Evolutionary conservation across 331 rosid species (phyloP), one percentile per base, ranked within the genome.

Genomic region (Acacia concinna): DNA sequence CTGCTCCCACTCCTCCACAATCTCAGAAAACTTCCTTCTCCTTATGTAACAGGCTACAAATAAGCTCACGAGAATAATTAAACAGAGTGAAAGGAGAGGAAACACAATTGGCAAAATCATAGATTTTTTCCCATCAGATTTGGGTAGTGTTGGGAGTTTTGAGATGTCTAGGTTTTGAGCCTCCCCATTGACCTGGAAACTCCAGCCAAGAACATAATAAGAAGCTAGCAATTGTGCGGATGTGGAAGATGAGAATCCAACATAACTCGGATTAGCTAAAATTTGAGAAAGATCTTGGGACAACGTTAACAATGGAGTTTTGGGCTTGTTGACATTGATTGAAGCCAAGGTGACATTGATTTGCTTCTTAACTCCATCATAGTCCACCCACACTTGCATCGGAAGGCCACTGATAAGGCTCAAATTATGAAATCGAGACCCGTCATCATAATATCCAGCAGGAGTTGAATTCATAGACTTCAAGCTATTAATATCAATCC

Each of bases 161-260:
- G 56, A 80, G 20, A 59, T 38, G 11, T 15, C 79, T 44, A 86
- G 85, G 15, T 35, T 43, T 70, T 83, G 77, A 35, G 85, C 74
- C 18, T 64, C 28, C 8, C 87, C 87, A 81, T 81, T 86, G n/a
- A 68, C n/a, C 54, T 77, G 65, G 62, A 83, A 86, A 60, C 89
- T 83, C 89, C 89, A 86, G 35, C 89, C 89, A 17, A 86, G 75
- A 70, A 86, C 64, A 78, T 83, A 83, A 40, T 83, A 85, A 52
- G 82, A 74, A 64, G 85, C 75, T 62, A 10, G 11, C 23, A 80
- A 3, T 32, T 71, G 40, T 0, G 4, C 12, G 20, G 6, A 10
- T 9, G 85, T 83, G n/a, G 89, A 78, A 12, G 89, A 69, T 73
- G 87, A 86, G 74, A 86, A 83, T 44, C 89, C 85, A 54, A 86